These are phyloP conservation scores for Termitomyces heimii DNA, from an alignment of 768 basidiomycete genomes.

Conservation along the genomic window DNA sequence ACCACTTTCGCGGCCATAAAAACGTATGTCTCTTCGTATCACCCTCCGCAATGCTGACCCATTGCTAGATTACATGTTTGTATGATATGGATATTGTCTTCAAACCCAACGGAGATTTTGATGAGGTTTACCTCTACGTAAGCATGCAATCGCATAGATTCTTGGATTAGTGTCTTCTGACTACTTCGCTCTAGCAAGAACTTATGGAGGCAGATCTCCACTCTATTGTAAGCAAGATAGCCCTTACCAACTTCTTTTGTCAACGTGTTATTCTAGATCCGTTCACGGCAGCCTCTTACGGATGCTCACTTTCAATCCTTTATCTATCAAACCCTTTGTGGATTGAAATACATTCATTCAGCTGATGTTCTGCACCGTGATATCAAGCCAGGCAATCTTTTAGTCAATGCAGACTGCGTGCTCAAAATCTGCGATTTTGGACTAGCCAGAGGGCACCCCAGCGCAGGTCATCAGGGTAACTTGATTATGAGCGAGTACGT, in stretches of 20 bases:
- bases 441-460: conserved; percentile 91
- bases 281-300: conserved; percentile 81
- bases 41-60: conserved; percentile 11
- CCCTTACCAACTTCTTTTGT: background rate
- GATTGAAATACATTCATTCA: conserved; percentile 96
- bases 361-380: conserved; percentile 97
- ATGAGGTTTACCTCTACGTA: conserved; percentile 95
- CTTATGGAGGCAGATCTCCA: conserved; percentile 99
- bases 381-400: conserved; percentile 89
- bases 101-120: conserved; percentile 85
- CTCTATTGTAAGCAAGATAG: conserved; percentile 68
- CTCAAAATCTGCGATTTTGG: conserved; percentile 99
- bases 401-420: conserved; percentile 98
- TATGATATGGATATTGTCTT: conserved; percentile 99
- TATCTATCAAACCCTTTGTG: conserved; percentile 97
- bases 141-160: conserved; percentile 24
- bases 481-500: conserved; percentile 95
- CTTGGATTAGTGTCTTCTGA: background rate
- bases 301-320: conserved; percentile 94
- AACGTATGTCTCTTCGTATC: conserved; percentile 53
- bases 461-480: conserved; percentile 80
- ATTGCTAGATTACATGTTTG: conserved; percentile 81
- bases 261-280: conserved; percentile 44
- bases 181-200: conserved; percentile 64
- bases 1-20: conserved; percentile 98